These are phyloP conservation scores for Populus hybrid DNA, from an alignment of 441 rosid genomes.

Conservation along the genomic window DNA sequence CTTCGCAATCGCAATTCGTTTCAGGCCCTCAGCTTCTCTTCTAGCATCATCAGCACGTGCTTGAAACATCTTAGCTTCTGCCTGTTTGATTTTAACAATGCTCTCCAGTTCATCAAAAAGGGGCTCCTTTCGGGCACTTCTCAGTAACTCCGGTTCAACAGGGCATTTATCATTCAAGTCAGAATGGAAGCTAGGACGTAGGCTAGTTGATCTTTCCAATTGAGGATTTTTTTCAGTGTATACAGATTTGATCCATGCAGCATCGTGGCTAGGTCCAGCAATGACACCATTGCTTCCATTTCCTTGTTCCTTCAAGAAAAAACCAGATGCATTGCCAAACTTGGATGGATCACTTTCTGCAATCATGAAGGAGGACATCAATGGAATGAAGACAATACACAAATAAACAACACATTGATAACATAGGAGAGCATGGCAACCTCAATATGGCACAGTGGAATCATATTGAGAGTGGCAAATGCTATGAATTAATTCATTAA, in stretches of 20 bases:
- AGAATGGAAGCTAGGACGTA: constrained; percentile 44
- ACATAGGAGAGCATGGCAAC: not conserved
- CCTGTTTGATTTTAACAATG: constrained; percentile 82
- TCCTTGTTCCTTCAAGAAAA: constrained; percentile 47
- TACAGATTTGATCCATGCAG: constrained; percentile 55
- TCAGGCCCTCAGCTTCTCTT: constrained; percentile 87
- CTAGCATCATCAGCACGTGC: constrained; percentile 84
- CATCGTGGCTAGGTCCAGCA: constrained; percentile 58
- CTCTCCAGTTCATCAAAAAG: constrained; percentile 86
- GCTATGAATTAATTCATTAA: too few relatives aligned
- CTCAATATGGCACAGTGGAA: not conserved
- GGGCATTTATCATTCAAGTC: constrained; percentile 50
- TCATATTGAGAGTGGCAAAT: too few relatives aligned
- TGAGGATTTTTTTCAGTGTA: constrained; percentile 57
- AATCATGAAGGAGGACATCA: constrained; percentile 22
- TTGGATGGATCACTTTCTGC: constrained; percentile 74
- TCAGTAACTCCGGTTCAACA: constrained; percentile 43
- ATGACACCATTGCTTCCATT: constrained; percentile 41
- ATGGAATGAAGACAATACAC: not conserved
- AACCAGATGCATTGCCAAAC: constrained; percentile 29
- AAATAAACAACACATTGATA: not conserved
- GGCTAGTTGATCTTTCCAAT: constrained; percentile 54
- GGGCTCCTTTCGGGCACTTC: constrained; percentile 52
- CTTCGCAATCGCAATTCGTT: constrained; percentile 74
- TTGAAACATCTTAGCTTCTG: constrained; percentile 93